These are phyloP conservation scores for Malus hybrid DNA, from an alignment of 331 rosid species.

Conservation along the genomic window DNA sequence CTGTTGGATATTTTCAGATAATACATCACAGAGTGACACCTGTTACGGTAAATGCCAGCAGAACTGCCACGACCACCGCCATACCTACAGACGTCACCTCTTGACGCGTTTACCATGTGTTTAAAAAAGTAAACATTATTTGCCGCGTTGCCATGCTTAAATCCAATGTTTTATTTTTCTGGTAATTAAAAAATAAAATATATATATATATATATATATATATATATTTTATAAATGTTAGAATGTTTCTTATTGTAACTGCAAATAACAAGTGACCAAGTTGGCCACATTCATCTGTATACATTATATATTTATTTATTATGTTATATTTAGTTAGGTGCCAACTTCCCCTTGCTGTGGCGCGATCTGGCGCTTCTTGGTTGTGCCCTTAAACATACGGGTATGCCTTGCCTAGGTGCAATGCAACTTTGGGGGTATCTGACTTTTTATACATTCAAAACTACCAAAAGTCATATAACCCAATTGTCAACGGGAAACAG, in stretches of 20 bases:
- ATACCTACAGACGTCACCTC: too few relatives aligned
- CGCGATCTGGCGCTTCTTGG: not conserved
- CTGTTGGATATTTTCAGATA: too few relatives aligned
- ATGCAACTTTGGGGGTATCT: not conserved
- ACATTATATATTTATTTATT: not conserved
- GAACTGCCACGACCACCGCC: not conserved
- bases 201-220: too few relatives aligned
- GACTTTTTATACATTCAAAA: not conserved
- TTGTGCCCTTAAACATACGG: not conserved
- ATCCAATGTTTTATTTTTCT: too few relatives aligned
- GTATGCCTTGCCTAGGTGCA: not conserved
- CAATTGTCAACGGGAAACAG: too few relatives aligned
- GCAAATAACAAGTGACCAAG: not conserved
- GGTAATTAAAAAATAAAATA: too few relatives aligned
- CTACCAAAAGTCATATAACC: not conserved
- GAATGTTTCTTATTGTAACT: not conserved
- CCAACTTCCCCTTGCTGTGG: too few relatives aligned
- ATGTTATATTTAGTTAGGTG: too few relatives aligned
- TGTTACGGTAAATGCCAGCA: not conserved
- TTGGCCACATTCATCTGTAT: not conserved
- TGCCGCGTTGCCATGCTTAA: too few relatives aligned
- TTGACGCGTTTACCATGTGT: not conserved
- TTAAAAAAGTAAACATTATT: not conserved
- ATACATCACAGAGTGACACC: not conserved
- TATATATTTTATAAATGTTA: too few relatives aligned